phyloP scores from a whole-genome alignment of 2,329 filamentous ascomycete genomes.

The Aspergillus pseudotamarii region DNA sequence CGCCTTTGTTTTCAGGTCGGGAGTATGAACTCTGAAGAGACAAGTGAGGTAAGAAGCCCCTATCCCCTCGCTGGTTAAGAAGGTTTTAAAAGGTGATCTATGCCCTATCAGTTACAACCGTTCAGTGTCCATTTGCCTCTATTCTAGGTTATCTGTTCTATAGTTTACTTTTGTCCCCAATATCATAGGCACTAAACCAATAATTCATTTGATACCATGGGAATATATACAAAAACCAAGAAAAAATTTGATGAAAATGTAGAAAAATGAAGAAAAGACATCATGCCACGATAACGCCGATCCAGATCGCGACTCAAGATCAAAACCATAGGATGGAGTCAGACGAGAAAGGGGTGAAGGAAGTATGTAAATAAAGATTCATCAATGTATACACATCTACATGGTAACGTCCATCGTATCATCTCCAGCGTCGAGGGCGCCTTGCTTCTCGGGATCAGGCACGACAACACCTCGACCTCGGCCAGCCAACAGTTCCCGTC shows the following conservation, averaged over 20 bases:
- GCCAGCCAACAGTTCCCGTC: slow-evolving; percentile 84
- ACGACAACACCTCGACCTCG: slow-evolving; percentile 75
- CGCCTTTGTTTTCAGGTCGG: not conserved
- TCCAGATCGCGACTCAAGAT: slow-evolving; percentile 11
- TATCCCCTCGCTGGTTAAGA: not conserved
- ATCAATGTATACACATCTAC: slow-evolving; percentile 22
- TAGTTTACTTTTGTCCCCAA: not conserved
- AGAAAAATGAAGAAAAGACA: slow-evolving; percentile 4
- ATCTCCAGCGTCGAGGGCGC: slow-evolving; percentile 68
- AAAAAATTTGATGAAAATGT: not conserved
- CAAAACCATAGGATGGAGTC: slow-evolving; percentile 7
- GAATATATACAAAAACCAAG: slow-evolving; percentile 10
- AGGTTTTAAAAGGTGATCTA: not conserved
- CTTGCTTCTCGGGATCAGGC: slow-evolving; percentile 55
- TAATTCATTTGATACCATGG: not conserved
- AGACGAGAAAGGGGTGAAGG: not conserved
- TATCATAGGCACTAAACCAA: not conserved
- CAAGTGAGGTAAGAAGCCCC: not conserved
- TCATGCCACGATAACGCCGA: slow-evolving; percentile 10
- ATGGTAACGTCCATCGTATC: slow-evolving; percentile 82
- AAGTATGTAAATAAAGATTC: not conserved
- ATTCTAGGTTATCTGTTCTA: not conserved
- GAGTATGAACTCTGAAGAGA: not conserved
- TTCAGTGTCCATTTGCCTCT: not conserved
- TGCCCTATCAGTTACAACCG: not conserved